These are phyloP conservation scores for Spinellus fusiger DNA, from an alignment of 192 early-diverging fungal genomes.

Conservation along the genomic window DNA sequence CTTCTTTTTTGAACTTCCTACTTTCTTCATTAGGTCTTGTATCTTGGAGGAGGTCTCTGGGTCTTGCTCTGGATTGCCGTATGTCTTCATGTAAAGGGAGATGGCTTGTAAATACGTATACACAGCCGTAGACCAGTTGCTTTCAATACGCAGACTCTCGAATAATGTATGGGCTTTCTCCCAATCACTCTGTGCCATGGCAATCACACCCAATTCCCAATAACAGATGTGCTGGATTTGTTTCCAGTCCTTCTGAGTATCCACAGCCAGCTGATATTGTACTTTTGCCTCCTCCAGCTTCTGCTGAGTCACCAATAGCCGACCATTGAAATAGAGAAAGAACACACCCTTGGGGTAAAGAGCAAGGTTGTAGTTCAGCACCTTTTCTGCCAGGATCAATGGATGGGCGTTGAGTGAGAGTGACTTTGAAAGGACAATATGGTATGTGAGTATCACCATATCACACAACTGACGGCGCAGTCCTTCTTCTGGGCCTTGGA, in stretches of 20 bases:
- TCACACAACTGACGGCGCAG: constrained; percentile 71
- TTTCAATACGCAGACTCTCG: constrained; percentile 63
- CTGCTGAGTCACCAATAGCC: constrained; percentile 51
- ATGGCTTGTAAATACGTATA: constrained; percentile 71
- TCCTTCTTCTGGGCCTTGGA: constrained; percentile 44
- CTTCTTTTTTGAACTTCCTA: constrained; percentile 62
- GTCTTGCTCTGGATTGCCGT: constrained; percentile 21
- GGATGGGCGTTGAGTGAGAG: constrained; percentile 66
- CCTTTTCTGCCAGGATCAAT: constrained; percentile 52
- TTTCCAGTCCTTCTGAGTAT: constrained; percentile 59
- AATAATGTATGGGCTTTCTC: constrained; percentile 52
- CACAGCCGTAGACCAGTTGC: constrained; percentile 79
- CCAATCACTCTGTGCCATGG: constrained; percentile 59
- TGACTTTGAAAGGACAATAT: constrained; percentile 65
- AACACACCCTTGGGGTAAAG: constrained; percentile 65
- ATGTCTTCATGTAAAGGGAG: constrained; percentile 41
- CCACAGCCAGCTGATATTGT: constrained; percentile 51
- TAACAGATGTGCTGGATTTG: constrained; percentile 76
- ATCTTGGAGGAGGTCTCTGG: constrained; percentile 20
- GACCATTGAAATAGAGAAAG: constrained; percentile 66
- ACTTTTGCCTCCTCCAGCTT: constrained; percentile 53
- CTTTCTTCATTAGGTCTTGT: constrained; percentile 56
- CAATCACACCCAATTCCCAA: constrained; percentile 72
- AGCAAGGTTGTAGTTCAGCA: constrained; percentile 48
- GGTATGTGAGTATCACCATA: constrained; percentile 65